Evolutionary conservation across 2,329 filamentous ascomycete genomes (phyloP).

Genomic region (Claviceps pusilla): DNA sequence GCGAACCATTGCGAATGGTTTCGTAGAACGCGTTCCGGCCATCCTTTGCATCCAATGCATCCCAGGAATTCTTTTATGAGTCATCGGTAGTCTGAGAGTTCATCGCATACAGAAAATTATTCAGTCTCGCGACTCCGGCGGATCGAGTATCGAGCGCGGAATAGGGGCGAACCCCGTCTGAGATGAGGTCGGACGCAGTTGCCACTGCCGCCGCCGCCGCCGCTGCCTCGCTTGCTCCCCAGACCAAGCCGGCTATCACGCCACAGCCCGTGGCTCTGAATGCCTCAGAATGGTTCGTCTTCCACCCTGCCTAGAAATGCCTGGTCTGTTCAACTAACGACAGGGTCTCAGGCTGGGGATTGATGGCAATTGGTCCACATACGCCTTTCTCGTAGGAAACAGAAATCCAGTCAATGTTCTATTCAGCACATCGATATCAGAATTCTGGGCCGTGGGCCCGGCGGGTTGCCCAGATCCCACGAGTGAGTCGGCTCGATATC

Average conservation of each 20-base stretch:
- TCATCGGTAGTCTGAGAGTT: background rate
- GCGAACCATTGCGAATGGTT: background rate
- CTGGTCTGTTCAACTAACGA: background rate
- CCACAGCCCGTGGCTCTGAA: slow-evolving; percentile 10
- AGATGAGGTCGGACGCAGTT: slow-evolving; percentile 5
- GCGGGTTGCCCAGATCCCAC: slow-evolving; percentile 32
- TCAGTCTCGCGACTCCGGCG: background rate
- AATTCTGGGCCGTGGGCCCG: slow-evolving; percentile 53
- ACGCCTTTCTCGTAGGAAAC: slow-evolving; percentile 37
- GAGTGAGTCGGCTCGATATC: slow-evolving; percentile 23
- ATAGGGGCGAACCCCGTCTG: background rate
- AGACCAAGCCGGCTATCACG: background rate
- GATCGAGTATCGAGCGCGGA: background rate
- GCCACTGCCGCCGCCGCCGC: slow-evolving; percentile 3
- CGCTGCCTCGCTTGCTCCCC: slow-evolving; percentile 1
- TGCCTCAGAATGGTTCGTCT: slow-evolving; percentile 11
- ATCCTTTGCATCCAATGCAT: slow-evolving; percentile 1
- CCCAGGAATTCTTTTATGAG: background rate
- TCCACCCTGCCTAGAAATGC: background rate
- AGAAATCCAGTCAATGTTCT: slow-evolving; percentile 23
- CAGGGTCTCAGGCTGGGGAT: slow-evolving; percentile 37
- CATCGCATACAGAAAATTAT: background rate
- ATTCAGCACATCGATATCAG: slow-evolving; percentile 53
- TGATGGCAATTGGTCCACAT: slow-evolving; percentile 59
- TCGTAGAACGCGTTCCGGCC: background rate